phyloP scores from a whole-genome alignment of 2,329 filamentous ascomycete genomes.

The Trichoderma arundinaceum region DNA sequence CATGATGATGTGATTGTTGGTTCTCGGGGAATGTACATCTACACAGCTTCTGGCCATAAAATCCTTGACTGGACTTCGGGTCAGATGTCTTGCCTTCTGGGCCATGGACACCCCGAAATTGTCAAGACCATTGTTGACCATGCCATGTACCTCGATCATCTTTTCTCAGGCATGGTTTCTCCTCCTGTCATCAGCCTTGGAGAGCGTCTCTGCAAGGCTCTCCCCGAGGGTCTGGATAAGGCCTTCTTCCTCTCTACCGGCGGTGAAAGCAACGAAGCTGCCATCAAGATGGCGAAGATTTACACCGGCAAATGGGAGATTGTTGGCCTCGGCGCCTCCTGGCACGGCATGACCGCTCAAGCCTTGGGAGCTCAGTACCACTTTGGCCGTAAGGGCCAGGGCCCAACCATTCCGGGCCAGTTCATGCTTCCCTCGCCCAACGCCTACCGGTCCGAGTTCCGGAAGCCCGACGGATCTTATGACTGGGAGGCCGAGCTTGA shows the following conservation, averaged over 20 bases:
- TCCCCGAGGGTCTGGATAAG: conserved; percentile 58
- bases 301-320: conserved; percentile 70
- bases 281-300: conserved; percentile 67
- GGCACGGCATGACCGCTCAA: conserved; percentile 65
- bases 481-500: conserved; percentile 67
- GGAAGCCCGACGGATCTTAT: conserved; percentile 62
- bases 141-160: conserved; percentile 60
- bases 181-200: conserved; percentile 62
- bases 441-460: conserved; percentile 65
- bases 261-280: conserved; percentile 64
- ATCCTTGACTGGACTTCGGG: conserved; percentile 66
- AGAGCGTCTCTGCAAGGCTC: conserved; percentile 54
- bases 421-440: conserved; percentile 65
- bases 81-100: conserved; percentile 65
- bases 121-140: conserved; percentile 57
- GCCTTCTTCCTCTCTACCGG: conserved; percentile 65
- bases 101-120: conserved; percentile 64
- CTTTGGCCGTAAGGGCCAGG: conserved; percentile 56
- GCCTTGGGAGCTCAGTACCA: conserved; percentile 62
- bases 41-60: conserved; percentile 51
- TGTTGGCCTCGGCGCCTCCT: conserved; percentile 63
- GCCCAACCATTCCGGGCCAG: conserved; percentile 60
- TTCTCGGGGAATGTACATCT: conserved; percentile 53
- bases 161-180: conserved; percentile 64
- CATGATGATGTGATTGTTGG: conserved; percentile 49